Conservation (phyloP, 345 rosid species). For the Luvunga scandens region DNA sequence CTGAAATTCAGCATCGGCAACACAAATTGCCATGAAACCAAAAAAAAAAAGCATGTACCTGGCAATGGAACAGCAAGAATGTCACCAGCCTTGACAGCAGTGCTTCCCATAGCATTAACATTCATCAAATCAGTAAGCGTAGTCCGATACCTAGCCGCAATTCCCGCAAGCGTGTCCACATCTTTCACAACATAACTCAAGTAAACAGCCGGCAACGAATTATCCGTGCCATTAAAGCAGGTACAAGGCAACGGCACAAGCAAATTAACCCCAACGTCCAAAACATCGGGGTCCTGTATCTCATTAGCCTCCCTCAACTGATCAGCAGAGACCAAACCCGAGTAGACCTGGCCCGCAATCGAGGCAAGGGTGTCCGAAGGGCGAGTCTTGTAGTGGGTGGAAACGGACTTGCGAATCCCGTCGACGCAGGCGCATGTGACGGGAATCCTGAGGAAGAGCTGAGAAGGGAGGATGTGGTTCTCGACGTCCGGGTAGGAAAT, state of each 20-base stretch:
- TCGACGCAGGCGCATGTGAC: slow-evolving; percentile 84
- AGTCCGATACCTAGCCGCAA: slow-evolving; percentile 70
- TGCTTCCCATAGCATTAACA: slow-evolving; percentile 91
- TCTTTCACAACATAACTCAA: slow-evolving; percentile 74
- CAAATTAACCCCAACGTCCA: slow-evolving; percentile 72
- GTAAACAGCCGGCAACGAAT: slow-evolving; percentile 74
- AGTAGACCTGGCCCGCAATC: slow-evolving; percentile 64
- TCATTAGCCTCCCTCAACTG: slow-evolving; percentile 88
- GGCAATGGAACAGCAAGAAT: slow-evolving; percentile 86
- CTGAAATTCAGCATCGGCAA: background rate
- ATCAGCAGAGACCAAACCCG: slow-evolving; percentile 82
- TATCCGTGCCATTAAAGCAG: slow-evolving; percentile 88
- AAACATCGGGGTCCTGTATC: slow-evolving; percentile 55
- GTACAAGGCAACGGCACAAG: slow-evolving; percentile 88
- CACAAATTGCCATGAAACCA: background rate
- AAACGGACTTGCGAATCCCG: slow-evolving; percentile 76
- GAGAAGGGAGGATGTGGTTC: slow-evolving; percentile 81
- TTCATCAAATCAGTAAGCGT: slow-evolving; percentile 85
- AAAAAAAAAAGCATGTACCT: slow-evolving; percentile 32
- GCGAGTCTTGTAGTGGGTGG: slow-evolving; percentile 78
- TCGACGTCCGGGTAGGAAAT: slow-evolving; percentile 93
- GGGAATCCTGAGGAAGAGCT: slow-evolving; percentile 81
- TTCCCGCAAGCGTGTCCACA: slow-evolving; percentile 64
- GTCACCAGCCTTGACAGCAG: slow-evolving; percentile 64
- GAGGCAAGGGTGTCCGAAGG: slow-evolving; percentile 69